Evolutionary conservation across 139 green algal species (phyloP), one percentile per base, ranked within the genome.

Genomic region (Tetradesmus lagerheimii): DNA sequence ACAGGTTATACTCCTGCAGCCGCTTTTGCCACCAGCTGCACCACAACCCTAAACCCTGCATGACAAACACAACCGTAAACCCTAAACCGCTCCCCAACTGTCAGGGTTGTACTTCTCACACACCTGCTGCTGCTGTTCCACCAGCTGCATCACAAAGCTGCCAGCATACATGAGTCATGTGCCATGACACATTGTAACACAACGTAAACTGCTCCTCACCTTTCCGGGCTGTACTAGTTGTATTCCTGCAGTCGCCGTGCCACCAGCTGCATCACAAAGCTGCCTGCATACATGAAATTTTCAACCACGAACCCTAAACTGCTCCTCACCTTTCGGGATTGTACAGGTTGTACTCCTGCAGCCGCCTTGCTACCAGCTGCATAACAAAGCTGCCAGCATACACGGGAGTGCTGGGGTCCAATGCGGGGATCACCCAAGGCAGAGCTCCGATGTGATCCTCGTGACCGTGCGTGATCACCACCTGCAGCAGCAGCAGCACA

Each of bases 291-390:
- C 43, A 9, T 50, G 43, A 50, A 50, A 50, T 5, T 5, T 50
- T 15, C 15, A 66, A 23, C 45, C 45, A 9, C 20, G 18, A 66
- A 66, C 14, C 53, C 53, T 66, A 15, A 23, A 29, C 53, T 27
- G 76, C 38, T 9, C 45, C 87, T 23, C 53, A 91, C 88, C 98
- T 93, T 34, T 91, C 74, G 62, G 94, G 89, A 57, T 98, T 93
- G 93, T 95, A 99, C 88, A 99, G 92, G 89, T 95, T 98, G 93
- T 95, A 99, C 94, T 99, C 98, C 89, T 95, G 90, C 85, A 99
- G 92, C 31, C 98, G 94, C 38, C 94, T 86, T 89, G 98, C 93
- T 15, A 99, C 93, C 31, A 99, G 96, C 93, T 99, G 92, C 97
- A 99, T 98, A 14, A 98, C 95, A 92, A 99, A 99, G 87, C 90